Evolutionary conservation across 2,329 filamentous ascomycete genomes (phyloP).

Genomic region (Microcyclosporella mali): DNA sequence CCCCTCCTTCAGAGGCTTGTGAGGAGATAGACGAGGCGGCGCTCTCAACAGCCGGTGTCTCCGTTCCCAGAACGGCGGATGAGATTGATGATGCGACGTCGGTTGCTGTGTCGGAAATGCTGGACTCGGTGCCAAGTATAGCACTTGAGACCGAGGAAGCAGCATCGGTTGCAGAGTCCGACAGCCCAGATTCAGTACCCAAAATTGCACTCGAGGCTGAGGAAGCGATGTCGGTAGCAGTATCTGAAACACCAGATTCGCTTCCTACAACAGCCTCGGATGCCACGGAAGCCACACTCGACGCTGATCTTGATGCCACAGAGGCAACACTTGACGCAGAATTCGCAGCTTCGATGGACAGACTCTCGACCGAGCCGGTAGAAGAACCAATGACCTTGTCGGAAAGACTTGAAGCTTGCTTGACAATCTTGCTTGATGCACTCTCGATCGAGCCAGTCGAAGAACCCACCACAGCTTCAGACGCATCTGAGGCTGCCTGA

Average conservation of each 20-base stretch:
- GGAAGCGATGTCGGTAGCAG: slow-evolving; percentile 12
- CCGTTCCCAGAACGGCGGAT: slow-evolving; percentile 16
- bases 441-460: slow-evolving; percentile 46
- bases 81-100: slow-evolving; percentile 25
- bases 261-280: slow-evolving; percentile 11
- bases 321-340: slow-evolving; percentile 36
- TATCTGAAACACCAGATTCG: slow-evolving; percentile 11
- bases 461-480: slow-evolving; percentile 22
- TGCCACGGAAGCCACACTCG: slow-evolving; percentile 12
- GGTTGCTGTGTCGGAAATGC: slow-evolving; percentile 25
- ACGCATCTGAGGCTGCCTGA: slow-evolving; percentile 26
- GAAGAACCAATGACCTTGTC: slow-evolving; percentile 19
- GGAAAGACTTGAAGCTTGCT: neutral
- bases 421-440: slow-evolving; percentile 41
- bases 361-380: slow-evolving; percentile 46
- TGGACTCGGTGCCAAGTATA: slow-evolving; percentile 22
- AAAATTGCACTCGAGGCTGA: slow-evolving; percentile 12
- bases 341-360: slow-evolving; percentile 41
- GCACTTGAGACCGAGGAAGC: slow-evolving; percentile 23
- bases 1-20: slow-evolving; percentile 1
- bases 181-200: slow-evolving; percentile 10
- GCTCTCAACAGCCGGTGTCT: slow-evolving; percentile 9
- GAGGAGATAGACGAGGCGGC: slow-evolving; percentile 9
- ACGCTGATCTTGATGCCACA: slow-evolving; percentile 39
- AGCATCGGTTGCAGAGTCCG: slow-evolving; percentile 16